Conservation (phyloP, 306 rosid species). For the Quillaja saponaria region DNA sequence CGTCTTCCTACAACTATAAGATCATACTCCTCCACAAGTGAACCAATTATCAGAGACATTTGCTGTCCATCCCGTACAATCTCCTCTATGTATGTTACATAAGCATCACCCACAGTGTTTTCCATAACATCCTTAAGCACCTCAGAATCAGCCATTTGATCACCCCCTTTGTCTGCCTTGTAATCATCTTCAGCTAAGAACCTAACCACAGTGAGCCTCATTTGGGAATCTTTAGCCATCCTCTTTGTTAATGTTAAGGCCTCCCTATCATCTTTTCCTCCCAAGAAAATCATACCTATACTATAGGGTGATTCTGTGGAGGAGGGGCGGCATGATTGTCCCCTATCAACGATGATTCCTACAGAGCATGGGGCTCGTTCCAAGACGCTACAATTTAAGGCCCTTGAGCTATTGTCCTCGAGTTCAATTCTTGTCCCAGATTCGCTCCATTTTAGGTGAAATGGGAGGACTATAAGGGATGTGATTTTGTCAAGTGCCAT, state of each 20-base stretch:
- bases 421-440: constrained; percentile 48
- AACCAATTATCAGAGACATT: constrained; percentile 38
- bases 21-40: constrained; percentile 41
- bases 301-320: constrained; percentile 25
- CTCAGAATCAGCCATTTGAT: constrained; percentile 28
- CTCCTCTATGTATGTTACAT: constrained; percentile 39
- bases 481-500: constrained; percentile 60
- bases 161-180: constrained; percentile 5
- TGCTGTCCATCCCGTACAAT: constrained; percentile 46
- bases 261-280: constrained; percentile 74
- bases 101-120: not conserved
- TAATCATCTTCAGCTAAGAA: not conserved
- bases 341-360: constrained; percentile 48
- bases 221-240: constrained; percentile 40
- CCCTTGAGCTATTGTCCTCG: constrained; percentile 43
- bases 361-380: constrained; percentile 73
- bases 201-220: constrained; percentile 38
- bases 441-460: constrained; percentile 52
- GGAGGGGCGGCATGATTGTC: constrained; percentile 33
- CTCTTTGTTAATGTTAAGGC: constrained; percentile 47
- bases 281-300: constrained; percentile 59
- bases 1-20: constrained; percentile 64
- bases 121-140: constrained; percentile 28
- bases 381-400: constrained; percentile 47
- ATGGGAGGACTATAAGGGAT: constrained; percentile 62